Evolutionary conservation across 2,329 filamentous ascomycete genomes (phyloP).

Genomic region (Xylaria multiplex): DNA sequence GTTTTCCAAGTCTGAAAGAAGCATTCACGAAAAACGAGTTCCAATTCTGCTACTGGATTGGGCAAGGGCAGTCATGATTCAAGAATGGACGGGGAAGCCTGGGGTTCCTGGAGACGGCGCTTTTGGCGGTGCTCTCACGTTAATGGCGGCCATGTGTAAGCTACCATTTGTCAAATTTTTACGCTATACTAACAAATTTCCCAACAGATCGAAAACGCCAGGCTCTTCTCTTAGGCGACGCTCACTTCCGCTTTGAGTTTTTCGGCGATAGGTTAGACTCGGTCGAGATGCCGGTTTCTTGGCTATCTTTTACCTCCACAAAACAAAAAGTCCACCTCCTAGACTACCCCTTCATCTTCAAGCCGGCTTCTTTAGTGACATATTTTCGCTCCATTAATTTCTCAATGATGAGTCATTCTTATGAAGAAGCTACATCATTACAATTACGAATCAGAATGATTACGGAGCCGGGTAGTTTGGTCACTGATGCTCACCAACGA

Average conservation of each 20-base stretch:
- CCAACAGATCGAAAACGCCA: constrained; percentile 68
- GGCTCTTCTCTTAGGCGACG: constrained; percentile 70
- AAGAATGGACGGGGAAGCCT: constrained; percentile 82
- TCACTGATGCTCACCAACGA: constrained; percentile 67
- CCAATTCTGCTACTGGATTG: constrained; percentile 73
- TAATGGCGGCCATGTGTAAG: constrained; percentile 79
- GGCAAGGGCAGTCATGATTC: constrained; percentile 78
- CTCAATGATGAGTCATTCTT: constrained; percentile 82
- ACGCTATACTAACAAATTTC: constrained; percentile 37
- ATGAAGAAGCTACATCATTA: constrained; percentile 73
- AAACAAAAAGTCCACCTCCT: constrained; percentile 77
- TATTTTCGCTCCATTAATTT: constrained; percentile 93
- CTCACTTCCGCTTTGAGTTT: constrained; percentile 79
- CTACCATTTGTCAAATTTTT: constrained; percentile 37
- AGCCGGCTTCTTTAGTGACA: constrained; percentile 74
- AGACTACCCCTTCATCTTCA: constrained; percentile 84
- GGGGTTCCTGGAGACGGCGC: constrained; percentile 75
- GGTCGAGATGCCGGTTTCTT: constrained; percentile 78
- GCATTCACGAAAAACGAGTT: constrained; percentile 65
- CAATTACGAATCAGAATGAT: constrained; percentile 66
- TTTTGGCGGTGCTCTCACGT: constrained; percentile 79
- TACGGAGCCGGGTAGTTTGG: constrained; percentile 63
- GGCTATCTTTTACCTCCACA: constrained; percentile 70
- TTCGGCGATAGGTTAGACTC: constrained; percentile 80
- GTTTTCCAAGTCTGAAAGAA: constrained; percentile 62